Evolutionary conservation across 768 basidiomycete species (phyloP), one percentile per base, ranked within the genome.

Genomic region (Lactifluus echinatus): DNA sequence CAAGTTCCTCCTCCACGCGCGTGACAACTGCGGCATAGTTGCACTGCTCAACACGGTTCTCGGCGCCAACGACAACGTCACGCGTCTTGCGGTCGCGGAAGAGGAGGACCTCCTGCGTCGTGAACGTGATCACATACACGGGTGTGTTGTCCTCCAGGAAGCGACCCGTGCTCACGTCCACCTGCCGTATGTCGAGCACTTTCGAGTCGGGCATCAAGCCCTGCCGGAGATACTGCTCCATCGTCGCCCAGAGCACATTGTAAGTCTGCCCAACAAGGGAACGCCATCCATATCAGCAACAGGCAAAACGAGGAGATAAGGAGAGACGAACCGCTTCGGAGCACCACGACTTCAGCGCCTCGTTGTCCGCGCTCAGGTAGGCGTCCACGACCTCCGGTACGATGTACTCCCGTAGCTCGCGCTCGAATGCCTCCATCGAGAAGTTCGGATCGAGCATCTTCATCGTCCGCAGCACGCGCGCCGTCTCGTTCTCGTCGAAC

Each of bases 401-500:
- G 61, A 99, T 99, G 66, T 97, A 99, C 71, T 98, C 96, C 57
- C 94, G 74, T 56, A 98, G 69, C 67, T 98, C 96, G 57, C 86
- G 78, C 66, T 92, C 87, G 66, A 96, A 98, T 33, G 75, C 72
- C 67, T 97, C 96, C 66, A 86, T 81, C 54, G 80, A 84, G 73
- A 96, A 99, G 26, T 72, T 69, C 4, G 96, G 92, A 69, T 99
- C 96, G 67, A 97, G 75, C n/a, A 75, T 69, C 69, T 84, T 89
- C 83, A 97, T 90, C 67, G 85, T 71, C 58, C 90, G 79, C 66
- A 87, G 84, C 29, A 98, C 95, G 69, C 89, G 89, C n/a, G 96
- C 96, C 45, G 87, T 93, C 75, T 99, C 96, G 67, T 90, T 99
- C 75, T 99, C 96, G 57, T 98, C 95, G 65, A 93, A 92, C 84